A percentile compares a stretch with the other conserved stretches of the same genome.
Evolutionary conservation across 192 early-diverging fungal genomes (phyloP).

Genomic region (Chytriomyces confervae): DNA sequence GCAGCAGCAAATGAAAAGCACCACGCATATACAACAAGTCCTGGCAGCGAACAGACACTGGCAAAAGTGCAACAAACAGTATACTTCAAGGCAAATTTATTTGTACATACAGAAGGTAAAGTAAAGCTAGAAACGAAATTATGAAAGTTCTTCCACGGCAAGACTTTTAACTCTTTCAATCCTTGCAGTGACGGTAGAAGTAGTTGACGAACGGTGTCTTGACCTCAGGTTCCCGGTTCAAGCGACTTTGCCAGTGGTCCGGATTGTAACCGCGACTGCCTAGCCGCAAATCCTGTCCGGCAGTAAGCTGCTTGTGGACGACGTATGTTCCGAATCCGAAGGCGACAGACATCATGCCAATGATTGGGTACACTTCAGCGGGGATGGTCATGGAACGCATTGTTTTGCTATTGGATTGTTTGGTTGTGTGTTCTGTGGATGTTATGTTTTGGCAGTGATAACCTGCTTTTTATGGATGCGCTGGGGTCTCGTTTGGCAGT

Average conservation of each 20-base stretch:
- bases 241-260: background rate
- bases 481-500: no score
- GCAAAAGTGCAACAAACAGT: no score
- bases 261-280: background rate
- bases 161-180: background rate
- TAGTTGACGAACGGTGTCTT: slow-evolving; percentile 2
- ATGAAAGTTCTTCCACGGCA: no score
- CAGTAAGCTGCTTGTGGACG: background rate
- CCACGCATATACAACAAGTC: no score
- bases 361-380: slow-evolving; percentile 15
- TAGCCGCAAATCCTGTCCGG: background rate
- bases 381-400: slow-evolving; percentile 9
- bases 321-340: slow-evolving; percentile 15
- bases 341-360: slow-evolving; percentile 18
- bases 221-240: background rate
- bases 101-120: no score
- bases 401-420: no score
- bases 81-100: no score
- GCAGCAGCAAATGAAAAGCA: no score
- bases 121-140: no score
- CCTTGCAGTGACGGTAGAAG: slow-evolving; percentile 20
- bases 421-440: background rate
- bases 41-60: no score
- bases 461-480: no score
- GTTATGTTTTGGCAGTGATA: no score